These are phyloP conservation scores for Penicillium robsamsonii DNA, from an alignment of 495 filamentous ascomycete genomes.

Conservation along the genomic window DNA sequence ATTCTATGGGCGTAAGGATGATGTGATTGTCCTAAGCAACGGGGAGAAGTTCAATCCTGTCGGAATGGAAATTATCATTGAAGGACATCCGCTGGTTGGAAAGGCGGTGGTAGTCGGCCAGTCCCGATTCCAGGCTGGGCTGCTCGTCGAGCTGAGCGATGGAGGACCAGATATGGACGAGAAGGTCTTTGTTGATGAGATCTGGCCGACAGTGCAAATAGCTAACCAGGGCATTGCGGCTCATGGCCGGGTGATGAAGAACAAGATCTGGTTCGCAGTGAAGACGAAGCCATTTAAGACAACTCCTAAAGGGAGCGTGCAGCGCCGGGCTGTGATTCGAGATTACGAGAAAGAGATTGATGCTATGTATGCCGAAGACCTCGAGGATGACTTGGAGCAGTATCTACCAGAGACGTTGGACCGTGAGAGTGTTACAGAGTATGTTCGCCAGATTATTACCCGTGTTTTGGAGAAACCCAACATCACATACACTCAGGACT, in stretches of 20 bases:
- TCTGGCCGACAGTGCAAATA: slow-evolving; percentile 47
- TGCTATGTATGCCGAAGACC: slow-evolving; percentile 23
- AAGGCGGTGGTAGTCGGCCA: slow-evolving; percentile 38
- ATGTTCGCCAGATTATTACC: slow-evolving; percentile 10
- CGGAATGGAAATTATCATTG: slow-evolving; percentile 33
- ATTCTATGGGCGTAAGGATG: slow-evolving; percentile 36
- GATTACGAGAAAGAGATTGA: slow-evolving; percentile 31
- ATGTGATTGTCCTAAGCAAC: slow-evolving; percentile 43
- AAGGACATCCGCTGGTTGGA: slow-evolving; percentile 25
- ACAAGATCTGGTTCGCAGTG: slow-evolving; percentile 33
- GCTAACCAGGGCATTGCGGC: slow-evolving; percentile 45
- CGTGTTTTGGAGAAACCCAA: slow-evolving; percentile 17
- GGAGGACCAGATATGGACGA: slow-evolving; percentile 17
- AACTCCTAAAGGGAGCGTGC: slow-evolving; percentile 52
- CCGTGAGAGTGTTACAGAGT: slow-evolving; percentile 9
- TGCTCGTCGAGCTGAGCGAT: slow-evolving; percentile 36
- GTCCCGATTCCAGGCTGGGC: slow-evolving; percentile 30
- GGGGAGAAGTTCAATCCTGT: slow-evolving; percentile 48
- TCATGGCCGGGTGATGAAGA: slow-evolving; percentile 28
- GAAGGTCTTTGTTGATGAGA: slow-evolving; percentile 30
- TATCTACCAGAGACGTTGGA: slow-evolving; percentile 16
- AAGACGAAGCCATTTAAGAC: slow-evolving; percentile 51
- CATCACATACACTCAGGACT: slow-evolving; percentile 17
- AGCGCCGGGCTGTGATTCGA: slow-evolving; percentile 27
- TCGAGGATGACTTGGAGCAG: slow-evolving; percentile 15